A percentile compares a stretch with the other conserved stretches of the same genome.
Conservation (phyloP, 805 yeast genomes). For the Metschnikowia dekortorum region DNA sequence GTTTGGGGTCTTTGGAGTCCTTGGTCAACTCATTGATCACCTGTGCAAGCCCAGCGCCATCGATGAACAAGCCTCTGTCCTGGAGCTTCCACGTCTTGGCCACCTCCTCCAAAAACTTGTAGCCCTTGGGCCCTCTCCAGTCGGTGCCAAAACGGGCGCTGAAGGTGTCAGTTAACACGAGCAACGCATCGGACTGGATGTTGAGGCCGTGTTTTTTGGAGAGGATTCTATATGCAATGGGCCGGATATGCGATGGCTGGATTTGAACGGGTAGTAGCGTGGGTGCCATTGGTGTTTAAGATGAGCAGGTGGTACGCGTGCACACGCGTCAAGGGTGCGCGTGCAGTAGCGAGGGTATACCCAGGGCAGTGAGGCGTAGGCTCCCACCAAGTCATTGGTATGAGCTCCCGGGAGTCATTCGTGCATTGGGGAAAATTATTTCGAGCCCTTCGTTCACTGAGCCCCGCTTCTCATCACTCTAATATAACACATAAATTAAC, state of each 20-base stretch:
- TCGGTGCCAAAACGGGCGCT: conserved; percentile 78
- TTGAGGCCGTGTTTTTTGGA: conserved; percentile 92
- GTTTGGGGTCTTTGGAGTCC: conserved; percentile 7
- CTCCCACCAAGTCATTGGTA: too few relatives aligned
- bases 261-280: conserved; percentile 64
- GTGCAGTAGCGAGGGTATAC: too few relatives aligned
- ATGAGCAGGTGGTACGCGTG: not conserved
- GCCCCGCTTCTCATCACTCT: too few relatives aligned
- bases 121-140: conserved; percentile 71
- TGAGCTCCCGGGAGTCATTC: too few relatives aligned
- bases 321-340: not conserved
- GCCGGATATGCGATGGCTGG: conserved; percentile 79
- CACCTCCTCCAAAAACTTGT: conserved; percentile 65
- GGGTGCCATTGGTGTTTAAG: conserved; percentile 8
- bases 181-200: conserved; percentile 80
- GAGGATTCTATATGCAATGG: conserved; percentile 82
- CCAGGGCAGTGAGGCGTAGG: too few relatives aligned
- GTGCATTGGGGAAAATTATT: too few relatives aligned
- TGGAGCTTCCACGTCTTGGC: conserved; percentile 86
- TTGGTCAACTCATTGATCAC: conserved; percentile 55
- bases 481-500: not conserved
- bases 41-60: conserved; percentile 61
- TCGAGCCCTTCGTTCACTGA: too few relatives aligned
- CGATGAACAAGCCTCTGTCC: conserved; percentile 81
- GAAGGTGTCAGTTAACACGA: conserved; percentile 64